phyloP scores from a whole-genome alignment of 1,139 yeast species.

The Blastobotrys raffinosifermentans region DNA sequence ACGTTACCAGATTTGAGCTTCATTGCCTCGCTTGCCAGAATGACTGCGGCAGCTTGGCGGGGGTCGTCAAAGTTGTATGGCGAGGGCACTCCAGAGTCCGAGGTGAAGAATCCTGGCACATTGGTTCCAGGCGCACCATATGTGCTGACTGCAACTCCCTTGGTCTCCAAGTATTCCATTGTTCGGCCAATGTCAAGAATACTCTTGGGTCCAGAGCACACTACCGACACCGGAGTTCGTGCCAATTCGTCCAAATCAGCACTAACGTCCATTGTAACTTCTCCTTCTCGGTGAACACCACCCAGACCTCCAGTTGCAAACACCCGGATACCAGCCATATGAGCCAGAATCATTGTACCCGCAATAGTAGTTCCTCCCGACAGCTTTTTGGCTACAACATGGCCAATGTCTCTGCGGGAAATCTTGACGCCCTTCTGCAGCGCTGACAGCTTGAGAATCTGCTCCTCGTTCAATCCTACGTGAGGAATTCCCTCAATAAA shows the following conservation, averaged over 20 bases:
- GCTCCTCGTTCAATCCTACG: slow-evolving; percentile 52
- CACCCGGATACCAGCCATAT: slow-evolving; percentile 69
- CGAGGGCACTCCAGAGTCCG: slow-evolving; percentile 67
- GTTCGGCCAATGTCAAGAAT: slow-evolving; percentile 77
- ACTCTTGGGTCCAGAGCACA: slow-evolving; percentile 88
- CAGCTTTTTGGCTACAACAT: slow-evolving; percentile 54
- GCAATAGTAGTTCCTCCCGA: slow-evolving; percentile 91
- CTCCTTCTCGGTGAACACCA: slow-evolving; percentile 83
- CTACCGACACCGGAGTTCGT: slow-evolving; percentile 77
- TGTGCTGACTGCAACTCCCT: slow-evolving; percentile 59
- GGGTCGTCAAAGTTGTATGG: slow-evolving; percentile 57
- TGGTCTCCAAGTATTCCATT: slow-evolving; percentile 82
- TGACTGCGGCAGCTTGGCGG: slow-evolving; percentile 50
- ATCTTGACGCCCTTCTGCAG: slow-evolving; percentile 46
- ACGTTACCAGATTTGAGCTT: slow-evolving; percentile 60
- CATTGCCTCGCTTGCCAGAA: slow-evolving; percentile 33
- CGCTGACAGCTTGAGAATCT: slow-evolving; percentile 47
- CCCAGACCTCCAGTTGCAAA: slow-evolving; percentile 95
- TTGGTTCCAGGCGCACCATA: slow-evolving; percentile 44
- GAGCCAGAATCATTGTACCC: slow-evolving; percentile 78
- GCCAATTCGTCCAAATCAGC: slow-evolving; percentile 86
- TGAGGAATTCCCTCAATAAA: slow-evolving; percentile 64
- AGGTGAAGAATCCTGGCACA: slow-evolving; percentile 80
- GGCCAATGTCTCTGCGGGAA: slow-evolving; percentile 76
- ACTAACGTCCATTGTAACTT: slow-evolving; percentile 69